A percentile compares a stretch with the other conserved stretches of the same genome.
Conservation (phyloP, 768 basidiomycete genomes). For the Naganishia randhawae region DNA sequence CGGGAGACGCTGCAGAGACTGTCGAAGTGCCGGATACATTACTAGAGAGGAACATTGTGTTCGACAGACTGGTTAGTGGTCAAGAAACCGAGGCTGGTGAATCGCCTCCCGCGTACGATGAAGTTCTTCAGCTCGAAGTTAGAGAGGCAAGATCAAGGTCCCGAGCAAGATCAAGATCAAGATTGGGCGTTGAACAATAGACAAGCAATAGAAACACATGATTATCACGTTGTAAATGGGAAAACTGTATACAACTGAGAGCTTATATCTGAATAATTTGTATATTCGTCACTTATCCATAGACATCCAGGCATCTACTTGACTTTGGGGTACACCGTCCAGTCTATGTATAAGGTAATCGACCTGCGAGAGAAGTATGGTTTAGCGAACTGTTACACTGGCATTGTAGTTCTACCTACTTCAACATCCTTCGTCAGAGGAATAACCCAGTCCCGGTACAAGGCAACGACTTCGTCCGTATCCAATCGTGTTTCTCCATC, state of each 20-base stretch:
- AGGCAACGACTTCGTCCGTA: slow-evolving; percentile 81
- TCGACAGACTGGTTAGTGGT: slow-evolving; percentile 76
- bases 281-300: not conserved
- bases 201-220: not conserved
- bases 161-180: slow-evolving; percentile 18
- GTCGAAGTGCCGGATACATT: slow-evolving; percentile 40
- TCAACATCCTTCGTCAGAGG: slow-evolving; percentile 97
- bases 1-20: slow-evolving; percentile 21
- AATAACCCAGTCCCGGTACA: slow-evolving; percentile 94
- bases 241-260: not conserved
- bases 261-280: not conserved
- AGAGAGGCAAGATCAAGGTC: slow-evolving; percentile 27
- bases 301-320: slow-evolving; percentile 64
- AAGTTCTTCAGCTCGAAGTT: slow-evolving; percentile 37
- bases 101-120: slow-evolving; percentile 71
- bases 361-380: slow-evolving; percentile 58
- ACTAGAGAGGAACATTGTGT: slow-evolving; percentile 55
- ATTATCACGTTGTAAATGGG: slow-evolving; percentile 1
- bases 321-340: slow-evolving; percentile 74
- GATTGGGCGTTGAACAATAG: slow-evolving; percentile 14
- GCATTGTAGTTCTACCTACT: slow-evolving; percentile 55
- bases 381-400: not conserved
- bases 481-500: slow-evolving; percentile 65
- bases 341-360: slow-evolving; percentile 90
- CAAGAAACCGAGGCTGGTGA: slow-evolving; percentile 78